Base-by-base conservation (phyloP, 768 basidiomycete species). In the Hygrocybe punicea region DNA sequence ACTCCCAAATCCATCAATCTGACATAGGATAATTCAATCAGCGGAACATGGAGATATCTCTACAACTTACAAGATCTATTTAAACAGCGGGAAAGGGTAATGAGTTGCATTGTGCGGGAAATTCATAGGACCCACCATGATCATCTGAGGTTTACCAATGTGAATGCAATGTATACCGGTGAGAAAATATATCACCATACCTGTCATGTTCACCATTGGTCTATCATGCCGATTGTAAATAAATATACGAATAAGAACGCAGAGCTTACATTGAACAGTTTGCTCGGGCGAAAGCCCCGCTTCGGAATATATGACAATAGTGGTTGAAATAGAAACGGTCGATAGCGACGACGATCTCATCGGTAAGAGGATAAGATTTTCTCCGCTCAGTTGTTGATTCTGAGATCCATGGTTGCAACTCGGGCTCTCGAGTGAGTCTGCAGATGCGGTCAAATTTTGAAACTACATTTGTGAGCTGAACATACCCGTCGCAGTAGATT, bases 301-400 rank as follows among this genome's bases (percentile, higher is more conserved):
- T 84, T 58, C 93, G 82, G 74, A 96, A 98, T 46, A 78, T 71
- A 50, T 87, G 81, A 64, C 93, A 96, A 71, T 97, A 97, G 64
- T 95, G 93, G 58, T 86, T 90, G 77, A 95, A 96, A 68, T 86
- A 86, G 67, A 89, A 93, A 39, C 93, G 80, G 67, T 97, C 93
- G 42, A 98, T 84, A 6, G 90, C 87, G 4, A 76, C 64, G 48
- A 73, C 71, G 61, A 98, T 89, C 62, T 91, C 91, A 1, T 83
- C 78, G 0, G 87, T 87, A 8, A 97, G 68, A 1, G 77, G 78
- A 60, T 75, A 83, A 2, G 61, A 60, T 58, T 82, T 78, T 74
- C 89, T 93, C 36, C 76, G 76, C 16, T 84, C 75, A 1, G 80
- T 69, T 61, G 85, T 85, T 53, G 79, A 69, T 42, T 78, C 75